Evolutionary conservation across 2,329 filamentous ascomycete genomes (phyloP).

Genomic region (Fonsecaea pugnacius): DNA sequence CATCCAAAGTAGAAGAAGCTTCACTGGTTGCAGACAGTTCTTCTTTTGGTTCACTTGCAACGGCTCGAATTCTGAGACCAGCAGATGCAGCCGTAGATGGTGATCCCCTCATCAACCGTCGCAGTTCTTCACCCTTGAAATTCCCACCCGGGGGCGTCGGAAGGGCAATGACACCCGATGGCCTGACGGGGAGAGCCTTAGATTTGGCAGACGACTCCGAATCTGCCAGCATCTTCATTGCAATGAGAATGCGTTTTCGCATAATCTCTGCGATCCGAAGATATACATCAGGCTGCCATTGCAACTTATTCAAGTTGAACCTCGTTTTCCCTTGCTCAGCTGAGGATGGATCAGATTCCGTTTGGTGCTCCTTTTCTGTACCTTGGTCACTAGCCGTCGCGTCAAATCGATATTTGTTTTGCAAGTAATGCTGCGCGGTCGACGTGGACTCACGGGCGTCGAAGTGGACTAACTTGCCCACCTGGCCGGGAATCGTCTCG

Average conservation of each 20-base stretch:
- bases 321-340: not conserved
- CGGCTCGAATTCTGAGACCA: not conserved
- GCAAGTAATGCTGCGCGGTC: slow-evolving; percentile 25
- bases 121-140: slow-evolving; percentile 12
- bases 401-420: slow-evolving; percentile 22
- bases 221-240: slow-evolving; percentile 22
- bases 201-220: slow-evolving; percentile 2
- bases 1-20: not conserved
- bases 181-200: not conserved
- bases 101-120: not conserved
- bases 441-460: slow-evolving; percentile 12
- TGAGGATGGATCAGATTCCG: not conserved
- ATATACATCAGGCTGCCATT: slow-evolving; percentile 34
- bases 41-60: not conserved
- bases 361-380: not conserved
- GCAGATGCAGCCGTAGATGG: not conserved
- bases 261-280: slow-evolving; percentile 31
- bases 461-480: slow-evolving; percentile 17
- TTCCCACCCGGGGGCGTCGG: slow-evolving; percentile 11
- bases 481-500: slow-evolving; percentile 3
- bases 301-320: slow-evolving; percentile 21
- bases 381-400: not conserved
- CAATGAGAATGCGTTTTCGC: slow-evolving; percentile 28
- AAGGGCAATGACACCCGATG: slow-evolving; percentile 10
- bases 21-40: not conserved